Evolutionary conservation across 139 green algal species (phyloP).

Genomic region (Diplosphaera chodatii): DNA sequence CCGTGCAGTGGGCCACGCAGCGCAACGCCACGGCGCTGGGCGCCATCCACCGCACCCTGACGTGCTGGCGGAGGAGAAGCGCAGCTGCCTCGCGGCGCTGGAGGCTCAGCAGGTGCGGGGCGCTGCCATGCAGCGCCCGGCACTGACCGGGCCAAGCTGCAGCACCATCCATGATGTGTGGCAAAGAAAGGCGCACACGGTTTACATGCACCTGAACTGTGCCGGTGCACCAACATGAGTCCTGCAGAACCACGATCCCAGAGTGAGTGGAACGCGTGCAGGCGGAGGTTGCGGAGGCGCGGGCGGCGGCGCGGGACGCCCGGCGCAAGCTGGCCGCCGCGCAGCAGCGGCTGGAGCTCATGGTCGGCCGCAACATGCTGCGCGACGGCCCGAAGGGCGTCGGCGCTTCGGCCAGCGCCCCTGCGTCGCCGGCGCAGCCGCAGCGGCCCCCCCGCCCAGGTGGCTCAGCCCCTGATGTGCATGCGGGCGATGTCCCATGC

Average conservation of each 20-base stretch:
- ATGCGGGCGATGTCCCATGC: too few relatives aligned
- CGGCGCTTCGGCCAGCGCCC: background rate
- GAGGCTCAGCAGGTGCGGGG: background rate
- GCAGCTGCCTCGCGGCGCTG: background rate
- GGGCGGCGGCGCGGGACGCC: constrained; percentile 3
- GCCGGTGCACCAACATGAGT: too few relatives aligned
- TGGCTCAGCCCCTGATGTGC: too few relatives aligned
- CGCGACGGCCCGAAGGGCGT: background rate
- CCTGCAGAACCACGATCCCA: too few relatives aligned
- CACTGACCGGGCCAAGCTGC: too few relatives aligned
- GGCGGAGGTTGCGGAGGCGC: constrained; percentile 4
- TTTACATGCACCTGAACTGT: too few relatives aligned
- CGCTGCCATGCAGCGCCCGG: too few relatives aligned
- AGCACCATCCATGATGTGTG: too few relatives aligned
- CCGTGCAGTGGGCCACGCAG: background rate
- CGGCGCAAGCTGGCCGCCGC: constrained; percentile 4
- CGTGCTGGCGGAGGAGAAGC: background rate
- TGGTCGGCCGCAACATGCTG: constrained; percentile 3
- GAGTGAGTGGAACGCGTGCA: too few relatives aligned
- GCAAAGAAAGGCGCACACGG: too few relatives aligned
- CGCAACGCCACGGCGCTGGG: background rate
- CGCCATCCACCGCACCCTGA: background rate
- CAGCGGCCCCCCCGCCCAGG: background rate
- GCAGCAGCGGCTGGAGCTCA: constrained; percentile 20
- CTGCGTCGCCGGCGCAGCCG: background rate